Conservation (phyloP, 2,329 filamentous ascomycete species). For the Botryotinia convoluta region DNA sequence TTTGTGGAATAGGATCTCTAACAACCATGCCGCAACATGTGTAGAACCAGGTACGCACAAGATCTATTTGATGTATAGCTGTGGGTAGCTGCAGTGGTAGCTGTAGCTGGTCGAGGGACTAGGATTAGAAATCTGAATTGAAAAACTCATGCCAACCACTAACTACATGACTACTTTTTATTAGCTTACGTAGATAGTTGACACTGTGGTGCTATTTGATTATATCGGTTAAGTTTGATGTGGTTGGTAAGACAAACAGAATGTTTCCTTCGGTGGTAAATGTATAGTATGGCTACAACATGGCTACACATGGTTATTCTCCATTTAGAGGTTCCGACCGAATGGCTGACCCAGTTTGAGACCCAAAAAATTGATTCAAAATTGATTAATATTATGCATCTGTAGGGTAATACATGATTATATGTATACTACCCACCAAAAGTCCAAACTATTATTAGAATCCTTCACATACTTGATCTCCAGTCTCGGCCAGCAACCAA, state of each 20-base stretch:
- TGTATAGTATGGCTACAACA: neutral
- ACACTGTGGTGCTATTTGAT: neutral
- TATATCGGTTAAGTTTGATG: neutral
- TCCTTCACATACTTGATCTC: neutral
- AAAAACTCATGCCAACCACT: neutral
- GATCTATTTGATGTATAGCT: neutral
- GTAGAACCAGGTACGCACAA: neutral
- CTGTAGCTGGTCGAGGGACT: neutral
- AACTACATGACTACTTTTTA: neutral
- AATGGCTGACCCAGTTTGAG: conserved; percentile 16
- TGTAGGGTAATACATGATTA: neutral
- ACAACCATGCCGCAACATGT: neutral
- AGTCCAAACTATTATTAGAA: conserved; percentile 8
- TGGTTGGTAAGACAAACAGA: neutral
- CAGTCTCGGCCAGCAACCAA: neutral
- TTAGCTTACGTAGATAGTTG: neutral
- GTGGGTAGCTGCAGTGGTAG: neutral
- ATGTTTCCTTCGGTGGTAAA: neutral
- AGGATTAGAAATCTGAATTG: neutral
- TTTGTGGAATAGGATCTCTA: neutral
- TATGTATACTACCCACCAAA: neutral
- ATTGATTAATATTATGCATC: conserved; percentile 6
- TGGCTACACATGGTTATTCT: neutral
- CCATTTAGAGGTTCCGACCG: conserved; percentile 6
- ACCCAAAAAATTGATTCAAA: neutral